phyloP scores from a whole-genome alignment of 306 rosid genomes.

The Malus sylvestris region DNA sequence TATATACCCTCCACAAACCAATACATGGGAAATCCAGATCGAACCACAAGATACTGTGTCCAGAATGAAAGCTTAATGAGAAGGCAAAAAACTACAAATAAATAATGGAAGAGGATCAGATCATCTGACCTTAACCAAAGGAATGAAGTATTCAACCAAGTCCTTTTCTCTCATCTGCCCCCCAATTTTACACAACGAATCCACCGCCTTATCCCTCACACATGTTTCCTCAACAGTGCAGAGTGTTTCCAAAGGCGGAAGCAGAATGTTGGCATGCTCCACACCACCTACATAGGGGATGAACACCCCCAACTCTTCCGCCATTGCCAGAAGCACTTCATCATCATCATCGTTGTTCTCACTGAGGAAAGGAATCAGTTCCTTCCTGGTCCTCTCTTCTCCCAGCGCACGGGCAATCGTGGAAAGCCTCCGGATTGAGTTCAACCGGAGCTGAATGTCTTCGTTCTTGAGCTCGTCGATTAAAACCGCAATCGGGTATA shows the following conservation, averaged over 20 bases:
- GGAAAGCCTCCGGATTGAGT: slow-evolving; percentile 88
- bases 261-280: slow-evolving; percentile 73
- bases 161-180: slow-evolving; percentile 89
- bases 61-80: not conserved
- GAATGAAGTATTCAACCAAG: slow-evolving; percentile 76
- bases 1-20: not conserved
- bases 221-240: slow-evolving; percentile 96
- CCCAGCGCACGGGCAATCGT: slow-evolving; percentile 98
- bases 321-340: slow-evolving; percentile 97
- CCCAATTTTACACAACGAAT: slow-evolving; percentile 88
- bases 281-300: slow-evolving; percentile 92
- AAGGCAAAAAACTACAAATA: not conserved
- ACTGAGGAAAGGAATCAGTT: slow-evolving; percentile 79
- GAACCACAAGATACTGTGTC: not conserved
- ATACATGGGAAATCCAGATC: not conserved
- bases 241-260: slow-evolving; percentile 80
- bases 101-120: not conserved
- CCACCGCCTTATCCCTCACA: slow-evolving; percentile 90
- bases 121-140: slow-evolving; percentile 74
- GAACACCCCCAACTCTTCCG: slow-evolving; percentile 92
- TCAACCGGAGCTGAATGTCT: slow-evolving; percentile 82
- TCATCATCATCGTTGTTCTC: slow-evolving; percentile 96
- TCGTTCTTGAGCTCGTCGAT: slow-evolving; percentile 94
- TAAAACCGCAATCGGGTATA: slow-evolving; percentile 88
- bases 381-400: slow-evolving; percentile 89